Evolutionary conservation across 139 green algal genomes (phyloP), one percentile per base, ranked within the genome.

Genomic region (Haematococcus sp.): DNA sequence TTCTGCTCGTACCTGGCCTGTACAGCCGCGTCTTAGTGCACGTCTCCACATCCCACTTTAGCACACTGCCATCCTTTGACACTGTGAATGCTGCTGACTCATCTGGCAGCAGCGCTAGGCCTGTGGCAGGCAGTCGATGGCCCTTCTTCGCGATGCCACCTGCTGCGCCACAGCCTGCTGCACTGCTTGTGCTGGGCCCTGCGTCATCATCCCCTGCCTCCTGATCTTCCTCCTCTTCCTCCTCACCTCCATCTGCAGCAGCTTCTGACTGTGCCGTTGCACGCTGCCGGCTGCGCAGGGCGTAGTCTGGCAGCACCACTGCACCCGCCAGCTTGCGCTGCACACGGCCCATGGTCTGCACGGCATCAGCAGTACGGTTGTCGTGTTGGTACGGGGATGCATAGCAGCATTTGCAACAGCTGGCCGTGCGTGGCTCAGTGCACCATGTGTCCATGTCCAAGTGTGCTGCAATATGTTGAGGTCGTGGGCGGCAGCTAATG

Each of bases 11-110:
- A 74, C 25, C 75, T 56, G n/a, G 72, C 70, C 78, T 23, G 31
- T 55, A 35, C 54, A 90, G 75, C 67, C 79, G 77, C 43, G 73
- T 79, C 40, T 76, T 65, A 44, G 56, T 74, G 49, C 83, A 84
- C 1, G 85, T 91, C 68, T 96, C 91, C 34, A 97, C 71, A 65
- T 98, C 93, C 78, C 86, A 87, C 2, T 69, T 54, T 15, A 89
- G 68, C 31, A 97, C 88, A 35, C 61, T 74, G 28, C 93, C 93
- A 68, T 97, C 91, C 64, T 98, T 98, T 22, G 82, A 87, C 16
- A 92, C 90, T 1, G 84, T 88, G 66, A 83, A 97, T 0, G 84
- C 87, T 0, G 75, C 87, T 0, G 32, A 16, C 55, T 95, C 93
- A 72, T 97, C 92, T 1, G 73, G 4, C 0, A 80, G 86, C 2